Base-by-base conservation (phyloP, 1,284 basidiomycete genomes). In the Gymnopus androsaceus region DNA sequence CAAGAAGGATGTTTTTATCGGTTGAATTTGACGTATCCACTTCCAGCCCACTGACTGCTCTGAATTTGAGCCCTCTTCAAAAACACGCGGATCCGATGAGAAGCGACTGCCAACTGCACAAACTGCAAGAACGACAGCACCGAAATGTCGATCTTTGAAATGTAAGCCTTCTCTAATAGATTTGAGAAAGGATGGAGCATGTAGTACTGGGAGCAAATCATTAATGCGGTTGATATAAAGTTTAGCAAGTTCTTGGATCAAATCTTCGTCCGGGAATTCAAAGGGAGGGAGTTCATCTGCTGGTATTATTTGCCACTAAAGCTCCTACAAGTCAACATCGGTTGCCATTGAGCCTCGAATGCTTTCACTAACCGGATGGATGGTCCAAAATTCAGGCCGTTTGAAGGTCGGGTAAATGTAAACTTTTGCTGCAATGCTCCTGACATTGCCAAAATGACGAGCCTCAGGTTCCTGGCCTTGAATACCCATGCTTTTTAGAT, bases 1-100 rank as follows among this genome's bases (percentile, higher is more conserved):
- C 34, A 84, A 70, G 50, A 82, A 66, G 0, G 75, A 75, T 59
- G 72, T 74, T 14, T 78, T 71, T 51, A 78, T 64, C 45, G 76
- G 64, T 54, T 85, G 75, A 0, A 90, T 79, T 54, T 88, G 85
- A 27, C 81, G 74, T 60, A 90, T 86, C 72, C 80, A 93, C 61
- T 82, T 84, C 89, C 89, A 92, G 2, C 90, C 17, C 11, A 27
- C 36, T 51, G 4, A 38, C 11, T 25, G 25, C 40, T 41, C 36
- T n/a, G 67, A 68, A 12, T 70, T 69, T 9, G 40, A 33, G 4
- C 17, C 48, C 14, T 31, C 28, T 7, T 25, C 19, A n/a, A 33
- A 50, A 11, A 56, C 40, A 1, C 47, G 14, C 14, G 47, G 37
- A 28, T 56, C 54, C 9, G 36, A n/a, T 2, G 47, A 56, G 21